Evolutionary conservation across 495 filamentous ascomycete species (phyloP).

Genomic region (Aspergillus coremiiformis): DNA sequence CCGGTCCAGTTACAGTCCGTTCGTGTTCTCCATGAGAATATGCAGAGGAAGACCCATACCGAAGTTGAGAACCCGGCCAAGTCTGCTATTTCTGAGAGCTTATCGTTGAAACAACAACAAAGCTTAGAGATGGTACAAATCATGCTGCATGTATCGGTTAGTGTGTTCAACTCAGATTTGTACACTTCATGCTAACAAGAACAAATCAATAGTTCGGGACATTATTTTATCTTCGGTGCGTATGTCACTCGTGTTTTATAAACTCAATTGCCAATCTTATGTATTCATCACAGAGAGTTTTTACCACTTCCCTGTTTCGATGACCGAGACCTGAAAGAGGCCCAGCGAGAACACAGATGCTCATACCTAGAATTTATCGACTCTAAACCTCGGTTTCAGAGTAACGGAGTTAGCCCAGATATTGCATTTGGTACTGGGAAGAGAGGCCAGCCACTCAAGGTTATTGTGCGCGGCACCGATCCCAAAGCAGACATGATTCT

Average conservation of each 20-base stretch:
- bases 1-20: constrained; percentile 15
- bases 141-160: constrained; percentile 35
- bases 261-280: neutral
- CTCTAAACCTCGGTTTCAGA: neutral
- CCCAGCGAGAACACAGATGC: constrained; percentile 12
- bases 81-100: constrained; percentile 1
- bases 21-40: neutral
- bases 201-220: constrained; percentile 19
- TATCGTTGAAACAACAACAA: constrained; percentile 28
- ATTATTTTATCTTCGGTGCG: constrained; percentile 27
- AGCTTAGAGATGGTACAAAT: constrained; percentile 45
- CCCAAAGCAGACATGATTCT: constrained; percentile 36
- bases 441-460: constrained; percentile 22
- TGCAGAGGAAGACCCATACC: constrained; percentile 13
- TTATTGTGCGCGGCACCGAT: constrained; percentile 27
- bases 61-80: constrained; percentile 10
- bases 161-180: constrained; percentile 7
- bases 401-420: neutral
- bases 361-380: constrained; percentile 26
- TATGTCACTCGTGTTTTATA: neutral
- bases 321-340: constrained; percentile 21
- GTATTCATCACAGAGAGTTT: constrained; percentile 24
- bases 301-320: constrained; percentile 27
- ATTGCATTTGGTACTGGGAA: constrained; percentile 17
- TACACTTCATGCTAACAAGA: neutral